Percentiles rank a stretch among this genome's conserved stretches.
These are phyloP conservation scores for Cordia subcordata DNA, from an alignment of 257 asterid genomes.

Conservation along the genomic window DNA sequence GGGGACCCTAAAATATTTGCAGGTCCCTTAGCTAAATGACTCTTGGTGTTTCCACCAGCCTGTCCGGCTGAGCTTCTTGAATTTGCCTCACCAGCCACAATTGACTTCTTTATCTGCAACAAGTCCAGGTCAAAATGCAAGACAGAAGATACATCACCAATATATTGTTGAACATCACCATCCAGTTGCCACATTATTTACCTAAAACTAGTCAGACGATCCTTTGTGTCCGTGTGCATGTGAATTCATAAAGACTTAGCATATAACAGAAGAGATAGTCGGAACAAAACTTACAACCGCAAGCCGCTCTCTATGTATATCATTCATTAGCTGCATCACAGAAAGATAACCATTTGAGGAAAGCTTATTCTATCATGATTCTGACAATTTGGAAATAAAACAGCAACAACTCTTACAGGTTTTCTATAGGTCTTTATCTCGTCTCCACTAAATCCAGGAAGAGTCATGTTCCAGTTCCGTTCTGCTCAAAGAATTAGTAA, in stretches of 20 bases:
- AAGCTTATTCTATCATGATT: not conserved
- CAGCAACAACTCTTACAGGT: conserved; percentile 42
- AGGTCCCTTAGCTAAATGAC: conserved; percentile 62
- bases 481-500: conserved; percentile 38
- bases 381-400: not conserved
- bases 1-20: conserved; percentile 53
- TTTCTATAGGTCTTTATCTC: conserved; percentile 77
- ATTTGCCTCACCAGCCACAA: conserved; percentile 33
- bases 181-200: not conserved
- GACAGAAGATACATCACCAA: not conserved
- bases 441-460: conserved; percentile 94
- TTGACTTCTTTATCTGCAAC: conserved; percentile 69
- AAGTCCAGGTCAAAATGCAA: not conserved
- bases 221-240: not conserved
- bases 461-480: conserved; percentile 81
- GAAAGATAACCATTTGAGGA: conserved; percentile 17
- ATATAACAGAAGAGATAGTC: not conserved
- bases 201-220: not conserved
- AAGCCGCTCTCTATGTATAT: conserved; percentile 81
- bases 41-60: conserved; percentile 57
- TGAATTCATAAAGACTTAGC: not conserved
- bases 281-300: conserved; percentile 52
- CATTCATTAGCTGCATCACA: conserved; percentile 54
- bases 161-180: not conserved
- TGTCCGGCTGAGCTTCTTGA: conserved; percentile 50